These are phyloP conservation scores for Yamadazyma dushanensis DNA, from an alignment of 1,139 yeast species.

Conservation along the genomic window DNA sequence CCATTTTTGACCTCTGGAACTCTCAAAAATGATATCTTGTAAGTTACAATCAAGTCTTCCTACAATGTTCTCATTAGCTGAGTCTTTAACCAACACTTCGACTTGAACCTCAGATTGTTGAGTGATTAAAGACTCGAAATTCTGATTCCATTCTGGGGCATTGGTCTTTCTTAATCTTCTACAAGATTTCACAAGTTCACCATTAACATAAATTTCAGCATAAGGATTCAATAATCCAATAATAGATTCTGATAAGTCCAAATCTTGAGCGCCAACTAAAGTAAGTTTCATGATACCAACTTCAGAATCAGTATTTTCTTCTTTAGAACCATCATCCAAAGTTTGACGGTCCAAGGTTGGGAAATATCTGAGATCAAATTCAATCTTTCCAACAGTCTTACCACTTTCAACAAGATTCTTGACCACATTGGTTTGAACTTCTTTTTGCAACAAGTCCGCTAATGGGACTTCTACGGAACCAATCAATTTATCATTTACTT, in stretches of 20 bases:
- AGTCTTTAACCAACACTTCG: constrained; percentile 58
- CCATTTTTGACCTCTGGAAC: constrained; percentile 54
- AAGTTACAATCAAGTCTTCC: constrained; percentile 57
- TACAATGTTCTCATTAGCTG: constrained; percentile 46
- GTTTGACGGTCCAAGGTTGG: constrained; percentile 52
- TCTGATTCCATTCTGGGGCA: constrained; percentile 71
- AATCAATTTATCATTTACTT: constrained; percentile 54
- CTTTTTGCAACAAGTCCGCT: constrained; percentile 58
- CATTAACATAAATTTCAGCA: constrained; percentile 63
- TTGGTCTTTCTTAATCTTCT: constrained; percentile 66
- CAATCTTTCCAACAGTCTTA: constrained; percentile 57
- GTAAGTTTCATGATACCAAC: constrained; percentile 72
- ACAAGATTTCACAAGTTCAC: constrained; percentile 51
- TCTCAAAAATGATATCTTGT: constrained; percentile 53
- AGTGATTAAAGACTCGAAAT: constrained; percentile 59
- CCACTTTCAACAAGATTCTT: constrained; percentile 50
- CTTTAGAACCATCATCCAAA: constrained; percentile 52
- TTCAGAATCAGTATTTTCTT: constrained; percentile 54
- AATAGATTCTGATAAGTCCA: constrained; percentile 63
- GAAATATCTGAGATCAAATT: constrained; percentile 64
- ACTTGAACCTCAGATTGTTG: constrained; percentile 58
- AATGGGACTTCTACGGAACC: constrained; percentile 60
- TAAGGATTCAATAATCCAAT: constrained; percentile 72
- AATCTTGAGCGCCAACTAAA: constrained; percentile 68
- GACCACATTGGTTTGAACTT: constrained; percentile 30